These are phyloP conservation scores for Vitis hybrid DNA, from an alignment of 177 flowering plant genomes.

Conservation along the genomic window DNA sequence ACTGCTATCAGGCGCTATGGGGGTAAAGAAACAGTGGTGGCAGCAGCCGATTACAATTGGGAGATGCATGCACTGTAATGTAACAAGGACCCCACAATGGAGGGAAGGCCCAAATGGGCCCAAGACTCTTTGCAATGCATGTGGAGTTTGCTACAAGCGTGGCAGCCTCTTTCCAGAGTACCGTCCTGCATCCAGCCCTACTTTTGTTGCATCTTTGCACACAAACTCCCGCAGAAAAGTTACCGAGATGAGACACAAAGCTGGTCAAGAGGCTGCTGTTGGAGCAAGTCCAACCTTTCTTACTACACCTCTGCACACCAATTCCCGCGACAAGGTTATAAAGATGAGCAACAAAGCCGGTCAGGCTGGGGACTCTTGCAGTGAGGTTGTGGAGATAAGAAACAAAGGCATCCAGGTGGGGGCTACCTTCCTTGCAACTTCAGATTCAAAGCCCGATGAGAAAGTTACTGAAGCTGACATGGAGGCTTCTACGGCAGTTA, in stretches of 20 bases:
- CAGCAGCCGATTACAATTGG: not conserved
- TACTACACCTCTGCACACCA: slow-evolving; percentile 32
- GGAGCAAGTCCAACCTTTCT: slow-evolving; percentile 31
- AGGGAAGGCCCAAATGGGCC: slow-evolving; percentile 45
- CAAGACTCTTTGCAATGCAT: slow-evolving; percentile 48
- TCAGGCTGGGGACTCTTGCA: not conserved
- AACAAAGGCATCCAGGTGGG: too few relatives aligned
- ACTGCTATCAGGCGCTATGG: slow-evolving; percentile 12
- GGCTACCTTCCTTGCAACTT: too few relatives aligned
- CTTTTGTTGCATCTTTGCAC: slow-evolving; percentile 35
- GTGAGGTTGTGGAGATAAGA: too few relatives aligned
- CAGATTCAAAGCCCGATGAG: too few relatives aligned
- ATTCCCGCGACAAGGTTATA: slow-evolving; percentile 36
- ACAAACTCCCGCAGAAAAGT: slow-evolving; percentile 43
- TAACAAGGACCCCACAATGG: slow-evolving; percentile 36
- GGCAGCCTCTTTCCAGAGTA: slow-evolving; percentile 46
- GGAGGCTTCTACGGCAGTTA: too few relatives aligned
- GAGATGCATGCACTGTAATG: slow-evolving; percentile 26
- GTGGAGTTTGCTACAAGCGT: slow-evolving; percentile 39
- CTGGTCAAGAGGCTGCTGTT: not conserved
- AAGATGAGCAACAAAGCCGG: slow-evolving; percentile 22
- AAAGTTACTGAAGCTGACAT: too few relatives aligned
- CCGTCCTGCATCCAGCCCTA: slow-evolving; percentile 45
- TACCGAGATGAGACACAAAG: slow-evolving; percentile 24
- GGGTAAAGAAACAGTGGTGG: not conserved